phyloP scores from a whole-genome alignment of 129 eudicot genomes.

The Calendula officinalis region DNA sequence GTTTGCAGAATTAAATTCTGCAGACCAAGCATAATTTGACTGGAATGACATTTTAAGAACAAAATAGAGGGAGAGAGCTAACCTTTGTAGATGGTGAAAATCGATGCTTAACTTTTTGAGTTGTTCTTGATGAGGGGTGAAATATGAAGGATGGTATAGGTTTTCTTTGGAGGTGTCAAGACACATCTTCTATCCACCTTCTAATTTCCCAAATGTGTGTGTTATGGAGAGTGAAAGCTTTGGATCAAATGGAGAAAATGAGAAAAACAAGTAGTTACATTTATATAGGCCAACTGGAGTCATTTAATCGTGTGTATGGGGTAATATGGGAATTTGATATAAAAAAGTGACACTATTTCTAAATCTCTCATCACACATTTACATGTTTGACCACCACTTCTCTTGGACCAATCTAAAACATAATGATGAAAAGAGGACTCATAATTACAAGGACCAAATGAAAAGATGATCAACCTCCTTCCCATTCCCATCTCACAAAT shows the following conservation, averaged over 20 bases:
- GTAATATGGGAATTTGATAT: constrained; percentile 18
- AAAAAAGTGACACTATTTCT: constrained; percentile 19
- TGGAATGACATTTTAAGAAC: neutral
- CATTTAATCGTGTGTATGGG: constrained; percentile 16
- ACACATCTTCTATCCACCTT: constrained; percentile 30
- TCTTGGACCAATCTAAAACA: constrained; percentile 47
- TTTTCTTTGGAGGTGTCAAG: constrained; percentile 24
- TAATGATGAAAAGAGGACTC: constrained; percentile 42
- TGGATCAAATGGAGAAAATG: constrained; percentile 19
- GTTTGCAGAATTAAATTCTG: neutral
- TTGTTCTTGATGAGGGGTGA: constrained; percentile 29
- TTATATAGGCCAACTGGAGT: constrained; percentile 30
- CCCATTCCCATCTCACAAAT: constrained; percentile 33
- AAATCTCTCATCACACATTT: constrained; percentile 42
- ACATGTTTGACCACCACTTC: constrained; percentile 44
- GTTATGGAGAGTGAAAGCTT: constrained; percentile 13
- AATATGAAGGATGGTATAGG: constrained; percentile 23
- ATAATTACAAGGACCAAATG: constrained; percentile 43
- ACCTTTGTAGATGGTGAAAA: constrained; percentile 32
- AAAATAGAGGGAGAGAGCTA: constrained; percentile 16
- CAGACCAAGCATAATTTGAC: constrained; percentile 8
- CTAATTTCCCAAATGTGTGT: neutral
- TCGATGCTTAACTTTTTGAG: constrained; percentile 11
- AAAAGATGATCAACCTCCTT: constrained; percentile 33
- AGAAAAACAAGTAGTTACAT: constrained; percentile 16